A percentile compares a stretch with the other conserved stretches of the same genome.
Evolutionary conservation across 2,329 filamentous ascomycete genomes (phyloP).

Genomic region (Calycina herbarum): DNA sequence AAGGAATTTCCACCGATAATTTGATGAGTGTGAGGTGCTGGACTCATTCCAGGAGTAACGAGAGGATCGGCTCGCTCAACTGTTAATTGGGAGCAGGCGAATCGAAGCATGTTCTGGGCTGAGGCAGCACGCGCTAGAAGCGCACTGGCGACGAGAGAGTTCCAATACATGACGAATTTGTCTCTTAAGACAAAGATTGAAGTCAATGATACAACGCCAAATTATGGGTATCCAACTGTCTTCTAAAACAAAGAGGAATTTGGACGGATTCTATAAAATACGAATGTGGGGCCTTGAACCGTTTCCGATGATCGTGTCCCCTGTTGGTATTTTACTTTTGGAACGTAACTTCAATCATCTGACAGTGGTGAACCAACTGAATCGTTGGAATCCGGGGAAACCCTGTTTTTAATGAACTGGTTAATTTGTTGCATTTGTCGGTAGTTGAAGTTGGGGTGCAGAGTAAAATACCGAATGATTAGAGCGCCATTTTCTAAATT

Average conservation of each 20-base stretch:
- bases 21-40: constrained; percentile 27
- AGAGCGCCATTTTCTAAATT: constrained; percentile 9
- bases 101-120: constrained; percentile 25
- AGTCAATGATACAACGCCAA: neutral
- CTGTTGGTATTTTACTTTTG: neutral
- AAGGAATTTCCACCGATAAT: constrained; percentile 28
- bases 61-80: constrained; percentile 60
- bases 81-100: constrained; percentile 34
- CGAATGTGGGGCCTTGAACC: constrained; percentile 6
- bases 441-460: constrained; percentile 7
- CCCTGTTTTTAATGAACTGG: constrained; percentile 10
- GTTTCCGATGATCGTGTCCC: neutral
- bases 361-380: constrained; percentile 9
- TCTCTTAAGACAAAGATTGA: neutral
- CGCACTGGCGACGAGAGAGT: constrained; percentile 4
- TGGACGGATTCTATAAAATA: constrained; percentile 10
- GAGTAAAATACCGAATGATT: neutral
- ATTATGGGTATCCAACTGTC: neutral
- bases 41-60: constrained; percentile 48
- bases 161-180: constrained; percentile 11
- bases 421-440: constrained; percentile 11
- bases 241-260: constrained; percentile 3
- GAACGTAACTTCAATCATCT: constrained; percentile 10
- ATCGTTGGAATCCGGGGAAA: constrained; percentile 7
- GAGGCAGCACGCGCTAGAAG: constrained; percentile 11